Evolutionary conservation across 2,329 filamentous ascomycete species (phyloP).

Genomic region (Aspergillus pseudoterreus): DNA sequence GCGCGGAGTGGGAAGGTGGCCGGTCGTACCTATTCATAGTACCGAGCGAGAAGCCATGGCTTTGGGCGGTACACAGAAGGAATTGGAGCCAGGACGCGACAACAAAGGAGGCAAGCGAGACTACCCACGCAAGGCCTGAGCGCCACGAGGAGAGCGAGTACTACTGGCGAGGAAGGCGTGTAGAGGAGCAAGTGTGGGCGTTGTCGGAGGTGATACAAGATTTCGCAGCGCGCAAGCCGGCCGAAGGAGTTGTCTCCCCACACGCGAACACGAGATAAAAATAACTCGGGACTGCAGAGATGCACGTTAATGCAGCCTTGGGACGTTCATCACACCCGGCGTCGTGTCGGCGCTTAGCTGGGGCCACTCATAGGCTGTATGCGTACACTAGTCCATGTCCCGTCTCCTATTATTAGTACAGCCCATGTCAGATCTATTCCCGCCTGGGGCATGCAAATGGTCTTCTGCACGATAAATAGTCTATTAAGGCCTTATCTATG

Average conservation of each 20-base stretch:
- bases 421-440: too few species aligned
- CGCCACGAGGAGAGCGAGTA: not conserved
- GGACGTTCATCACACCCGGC: slow-evolving; percentile 30
- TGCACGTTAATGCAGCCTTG: slow-evolving; percentile 22
- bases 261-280: slow-evolving; percentile 12
- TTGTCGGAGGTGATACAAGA: slow-evolving; percentile 13
- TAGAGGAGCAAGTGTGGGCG: slow-evolving; percentile 8
- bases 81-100: slow-evolving; percentile 11
- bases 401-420: too few species aligned
- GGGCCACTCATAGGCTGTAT: slow-evolving; percentile 13
- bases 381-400: slow-evolving; percentile 7
- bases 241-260: slow-evolving; percentile 7
- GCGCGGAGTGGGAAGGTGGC: slow-evolving; percentile 7
- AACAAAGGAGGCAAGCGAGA: slow-evolving; percentile 11
- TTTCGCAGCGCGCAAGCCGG: slow-evolving; percentile 12
- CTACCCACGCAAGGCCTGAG: slow-evolving; percentile 7
- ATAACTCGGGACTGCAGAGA: slow-evolving; percentile 20
- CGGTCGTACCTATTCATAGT: slow-evolving; percentile 35
- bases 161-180: slow-evolving; percentile 8
- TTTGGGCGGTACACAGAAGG: slow-evolving; percentile 15
- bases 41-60: slow-evolving; percentile 28
- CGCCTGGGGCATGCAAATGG: too few species aligned
- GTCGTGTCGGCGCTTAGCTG: slow-evolving; percentile 27
- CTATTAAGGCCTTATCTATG: too few species aligned
- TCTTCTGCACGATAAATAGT: too few species aligned